A percentile compares a stretch with the other conserved stretches of the same genome.
These are phyloP conservation scores for Chaetomiaceae sp. DNA, from an alignment of 2,329 filamentous ascomycete species.

Conservation along the genomic window DNA sequence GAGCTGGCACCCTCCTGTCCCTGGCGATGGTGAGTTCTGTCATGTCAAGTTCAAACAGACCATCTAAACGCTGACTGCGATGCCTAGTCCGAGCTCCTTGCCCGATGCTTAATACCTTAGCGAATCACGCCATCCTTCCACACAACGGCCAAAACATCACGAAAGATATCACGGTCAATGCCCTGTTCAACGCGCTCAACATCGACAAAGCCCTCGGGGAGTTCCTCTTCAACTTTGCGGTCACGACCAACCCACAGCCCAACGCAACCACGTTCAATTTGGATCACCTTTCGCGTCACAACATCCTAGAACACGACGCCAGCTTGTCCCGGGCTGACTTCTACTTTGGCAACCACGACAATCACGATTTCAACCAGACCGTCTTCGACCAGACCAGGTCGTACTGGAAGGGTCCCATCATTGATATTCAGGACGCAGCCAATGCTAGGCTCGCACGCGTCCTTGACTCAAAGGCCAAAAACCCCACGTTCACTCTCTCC, in stretches of 20 bases:
- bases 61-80: not conserved
- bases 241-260: constrained; percentile 37
- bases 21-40: constrained; percentile 6
- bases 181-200: constrained; percentile 36
- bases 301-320: constrained; percentile 41
- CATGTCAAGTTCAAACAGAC: not conserved
- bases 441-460: constrained; percentile 41
- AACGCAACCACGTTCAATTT: constrained; percentile 38
- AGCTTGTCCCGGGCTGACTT: constrained; percentile 15
- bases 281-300: constrained; percentile 37
- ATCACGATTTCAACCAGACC: constrained; percentile 46
- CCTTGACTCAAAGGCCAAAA: constrained; percentile 38
- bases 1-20: constrained; percentile 6
- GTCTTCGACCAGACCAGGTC: constrained; percentile 40
- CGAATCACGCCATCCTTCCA: constrained; percentile 45
- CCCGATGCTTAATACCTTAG: constrained; percentile 47
- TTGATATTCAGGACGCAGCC: constrained; percentile 38
- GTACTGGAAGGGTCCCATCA: constrained; percentile 40
- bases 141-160: constrained; percentile 40
- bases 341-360: constrained; percentile 37
- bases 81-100: constrained; percentile 37
- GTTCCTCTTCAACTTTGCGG: constrained; percentile 38
- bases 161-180: constrained; percentile 32
- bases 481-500: constrained; percentile 44
- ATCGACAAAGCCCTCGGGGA: constrained; percentile 35